Percentiles rank a stretch among this genome's conserved stretches.
Conservation (phyloP, 1,139 yeast species). For the Saccharomycopsis crataegensis region DNA sequence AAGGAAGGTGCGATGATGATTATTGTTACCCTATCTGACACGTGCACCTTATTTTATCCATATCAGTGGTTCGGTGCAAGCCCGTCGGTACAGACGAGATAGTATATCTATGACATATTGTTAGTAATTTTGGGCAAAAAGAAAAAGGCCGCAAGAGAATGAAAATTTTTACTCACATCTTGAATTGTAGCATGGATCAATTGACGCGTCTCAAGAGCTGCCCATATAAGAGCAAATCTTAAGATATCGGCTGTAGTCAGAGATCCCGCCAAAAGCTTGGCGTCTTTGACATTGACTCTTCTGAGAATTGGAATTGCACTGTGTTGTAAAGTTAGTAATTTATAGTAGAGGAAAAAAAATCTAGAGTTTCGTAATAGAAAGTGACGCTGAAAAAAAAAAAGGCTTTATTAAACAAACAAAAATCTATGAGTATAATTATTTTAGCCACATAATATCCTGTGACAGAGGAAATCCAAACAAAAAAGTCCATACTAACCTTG, state of each 20-base stretch:
- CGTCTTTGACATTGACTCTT: constrained; percentile 70
- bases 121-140: constrained; percentile 8
- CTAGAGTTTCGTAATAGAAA: neutral
- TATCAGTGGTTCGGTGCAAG: constrained; percentile 43
- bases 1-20: neutral
- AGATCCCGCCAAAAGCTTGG: constrained; percentile 41
- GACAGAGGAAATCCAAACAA: constrained; percentile 51
- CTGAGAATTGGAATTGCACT: constrained; percentile 87
- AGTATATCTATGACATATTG: constrained; percentile 30
- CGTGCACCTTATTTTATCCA: neutral
- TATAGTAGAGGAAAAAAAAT: constrained; percentile 3
- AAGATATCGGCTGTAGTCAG: constrained; percentile 44
- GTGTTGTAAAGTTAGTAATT: constrained; percentile 28
- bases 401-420: neutral
- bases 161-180: constrained; percentile 42
- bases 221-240: constrained; percentile 48
- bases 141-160: constrained; percentile 1
- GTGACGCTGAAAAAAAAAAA: constrained; percentile 4
- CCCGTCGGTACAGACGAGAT: constrained; percentile 50
- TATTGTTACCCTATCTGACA: neutral
- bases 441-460: constrained; percentile 8
- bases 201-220: constrained; percentile 82
- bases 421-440: neutral
- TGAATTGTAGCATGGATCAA: constrained; percentile 79
- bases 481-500: constrained; percentile 77